Evolutionary conservation across 495 filamentous ascomycete species (phyloP).

Genomic region (Penicillium coprophilum): DNA sequence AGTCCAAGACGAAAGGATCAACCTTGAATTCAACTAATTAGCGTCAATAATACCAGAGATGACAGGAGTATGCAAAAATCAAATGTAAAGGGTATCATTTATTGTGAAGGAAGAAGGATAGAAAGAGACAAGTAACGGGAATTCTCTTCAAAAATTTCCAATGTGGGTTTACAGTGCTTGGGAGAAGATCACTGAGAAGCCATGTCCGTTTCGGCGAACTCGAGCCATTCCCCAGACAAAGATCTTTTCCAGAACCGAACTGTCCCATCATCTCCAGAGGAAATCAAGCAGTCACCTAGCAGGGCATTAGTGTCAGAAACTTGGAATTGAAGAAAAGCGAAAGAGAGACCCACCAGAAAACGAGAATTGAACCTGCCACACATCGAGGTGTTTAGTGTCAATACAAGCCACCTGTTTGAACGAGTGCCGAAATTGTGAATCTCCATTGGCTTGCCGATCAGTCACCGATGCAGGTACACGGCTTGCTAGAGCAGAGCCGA

Average conservation of each 20-base stretch:
- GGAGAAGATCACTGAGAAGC: conserved; percentile 29
- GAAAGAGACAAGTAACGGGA: neutral
- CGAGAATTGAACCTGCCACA: conserved; percentile 52
- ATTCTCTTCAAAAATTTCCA: neutral
- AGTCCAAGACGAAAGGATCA: neutral
- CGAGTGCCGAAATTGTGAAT: conserved; percentile 45
- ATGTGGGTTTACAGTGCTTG: neutral
- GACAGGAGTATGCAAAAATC: conserved; percentile 2
- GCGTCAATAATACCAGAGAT: neutral
- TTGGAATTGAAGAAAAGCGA: neutral
- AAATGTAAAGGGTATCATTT: conserved; percentile 28
- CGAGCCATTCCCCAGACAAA: conserved; percentile 49
- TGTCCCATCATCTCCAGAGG: conserved; percentile 49
- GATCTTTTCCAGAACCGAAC: conserved; percentile 54
- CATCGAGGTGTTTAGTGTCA: conserved; percentile 50
- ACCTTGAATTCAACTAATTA: neutral
- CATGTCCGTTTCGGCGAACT: conserved; percentile 52
- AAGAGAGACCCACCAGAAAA: conserved; percentile 40
- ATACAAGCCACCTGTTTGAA: conserved; percentile 49
- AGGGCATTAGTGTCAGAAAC: conserved; percentile 1
- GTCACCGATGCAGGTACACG: conserved; percentile 33
- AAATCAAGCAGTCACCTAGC: conserved; percentile 50
- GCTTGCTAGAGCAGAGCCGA: conserved; percentile 51
- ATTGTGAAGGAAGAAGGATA: neutral
- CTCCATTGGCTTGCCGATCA: conserved; percentile 35